Evolutionary conservation across 1,139 yeast genomes (phyloP).

Genomic region (Candida glucosophila): DNA sequence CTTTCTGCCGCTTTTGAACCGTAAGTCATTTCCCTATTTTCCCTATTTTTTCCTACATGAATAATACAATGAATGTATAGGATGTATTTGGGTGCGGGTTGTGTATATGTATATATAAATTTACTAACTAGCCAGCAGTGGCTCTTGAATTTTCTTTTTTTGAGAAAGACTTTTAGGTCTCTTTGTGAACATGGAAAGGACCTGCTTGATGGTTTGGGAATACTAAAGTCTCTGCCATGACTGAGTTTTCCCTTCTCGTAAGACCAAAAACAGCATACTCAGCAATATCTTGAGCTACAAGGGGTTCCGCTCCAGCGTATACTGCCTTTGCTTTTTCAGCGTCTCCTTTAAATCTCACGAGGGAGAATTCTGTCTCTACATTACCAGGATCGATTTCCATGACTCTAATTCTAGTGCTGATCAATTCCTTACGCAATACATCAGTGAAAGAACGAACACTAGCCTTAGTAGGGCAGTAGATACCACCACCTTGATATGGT

Average conservation of each 20-base stretch:
- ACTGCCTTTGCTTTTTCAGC: constrained; percentile 58
- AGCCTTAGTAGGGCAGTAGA: constrained; percentile 85
- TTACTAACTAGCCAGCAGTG: too few species aligned
- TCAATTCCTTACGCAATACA: constrained; percentile 69
- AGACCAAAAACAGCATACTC: constrained; percentile 68
- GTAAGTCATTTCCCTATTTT: constrained; percentile 37
- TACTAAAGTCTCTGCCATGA: constrained; percentile 68
- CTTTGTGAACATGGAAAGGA: constrained; percentile 54
- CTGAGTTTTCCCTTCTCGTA: constrained; percentile 66
- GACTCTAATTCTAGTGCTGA: constrained; percentile 65
- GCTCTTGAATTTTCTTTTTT: too few species aligned
- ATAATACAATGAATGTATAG: too few species aligned
- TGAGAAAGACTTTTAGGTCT: too few species aligned
- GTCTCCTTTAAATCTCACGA: constrained; percentile 72
- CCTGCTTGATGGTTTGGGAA: constrained; percentile 78
- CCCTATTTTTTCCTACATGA: too few species aligned
- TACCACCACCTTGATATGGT: constrained; percentile 78
- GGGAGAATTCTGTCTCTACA: constrained; percentile 80
- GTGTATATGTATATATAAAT: too few species aligned
- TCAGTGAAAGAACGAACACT: constrained; percentile 72
- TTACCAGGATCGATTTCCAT: constrained; percentile 84
- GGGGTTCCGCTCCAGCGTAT: constrained; percentile 65
- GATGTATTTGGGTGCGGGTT: too few species aligned
- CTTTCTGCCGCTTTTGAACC: constrained; percentile 36
- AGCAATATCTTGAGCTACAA: constrained; percentile 72